Conservation (phyloP, 805 yeast genomes). For the Wickerhamomyces pijperi region DNA sequence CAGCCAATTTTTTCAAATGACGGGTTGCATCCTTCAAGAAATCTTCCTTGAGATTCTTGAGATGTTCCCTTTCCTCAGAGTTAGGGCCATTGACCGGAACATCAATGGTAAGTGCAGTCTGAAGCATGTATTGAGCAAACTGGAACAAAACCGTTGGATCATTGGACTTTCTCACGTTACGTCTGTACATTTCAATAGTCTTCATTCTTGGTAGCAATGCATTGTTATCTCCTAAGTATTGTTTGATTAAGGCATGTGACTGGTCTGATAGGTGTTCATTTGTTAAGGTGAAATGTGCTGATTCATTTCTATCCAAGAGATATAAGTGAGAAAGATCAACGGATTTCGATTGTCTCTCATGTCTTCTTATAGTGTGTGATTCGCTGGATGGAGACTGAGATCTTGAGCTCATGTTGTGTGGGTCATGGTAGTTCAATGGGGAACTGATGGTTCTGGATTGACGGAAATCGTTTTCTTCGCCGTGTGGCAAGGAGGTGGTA, state of each 20-base stretch:
- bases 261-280: constrained; percentile 35
- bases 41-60: constrained; percentile 27
- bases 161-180: constrained; percentile 73
- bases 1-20: constrained; percentile 60
- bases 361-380: constrained; percentile 2
- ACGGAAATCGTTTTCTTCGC: not conserved
- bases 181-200: constrained; percentile 78
- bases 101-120: constrained; percentile 63
- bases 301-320: constrained; percentile 20
- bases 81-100: not conserved
- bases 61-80: constrained; percentile 8
- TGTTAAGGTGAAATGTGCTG: constrained; percentile 26
- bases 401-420: constrained; percentile 4
- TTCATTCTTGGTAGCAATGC: constrained; percentile 63
- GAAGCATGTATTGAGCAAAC: constrained; percentile 83
- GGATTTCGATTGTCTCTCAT: constrained; percentile 22
- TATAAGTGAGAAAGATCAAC: constrained; percentile 32
- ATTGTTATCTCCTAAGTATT: constrained; percentile 39
- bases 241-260: constrained; percentile 39
- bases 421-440: not conserved
- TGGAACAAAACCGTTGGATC: constrained; percentile 84
- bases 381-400: constrained; percentile 8
- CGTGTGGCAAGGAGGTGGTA: not conserved
- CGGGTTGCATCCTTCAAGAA: constrained; percentile 68
- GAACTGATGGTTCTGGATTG: not conserved